These are phyloP conservation scores for Rusavskia elegans DNA, from an alignment of 495 filamentous ascomycete species.

Conservation along the genomic window DNA sequence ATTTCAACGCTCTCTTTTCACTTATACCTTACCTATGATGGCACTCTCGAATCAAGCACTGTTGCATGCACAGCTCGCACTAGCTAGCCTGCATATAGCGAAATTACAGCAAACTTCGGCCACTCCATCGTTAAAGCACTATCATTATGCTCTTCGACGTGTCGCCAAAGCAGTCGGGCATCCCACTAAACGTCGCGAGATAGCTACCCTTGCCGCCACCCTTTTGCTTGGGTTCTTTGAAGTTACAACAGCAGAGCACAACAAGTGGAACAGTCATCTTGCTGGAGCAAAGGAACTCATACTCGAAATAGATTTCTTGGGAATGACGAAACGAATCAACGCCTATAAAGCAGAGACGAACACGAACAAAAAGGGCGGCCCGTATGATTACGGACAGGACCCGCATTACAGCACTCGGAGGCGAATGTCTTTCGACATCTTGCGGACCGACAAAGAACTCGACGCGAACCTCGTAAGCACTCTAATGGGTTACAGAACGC, in stretches of 20 bases:
- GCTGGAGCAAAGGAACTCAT: constrained; percentile 71
- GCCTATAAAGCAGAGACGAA: constrained; percentile 20
- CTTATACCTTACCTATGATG: constrained; percentile 71
- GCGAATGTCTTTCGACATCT: constrained; percentile 15
- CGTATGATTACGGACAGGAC: constrained; percentile 1
- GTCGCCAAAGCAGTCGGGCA: constrained; percentile 60
- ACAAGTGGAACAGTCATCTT: constrained; percentile 89
- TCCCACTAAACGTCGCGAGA: constrained; percentile 51
- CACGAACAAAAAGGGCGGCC: constrained; percentile 2
- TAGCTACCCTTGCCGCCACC: constrained; percentile 74
- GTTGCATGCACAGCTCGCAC: constrained; percentile 79
- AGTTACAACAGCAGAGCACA: constrained; percentile 84
- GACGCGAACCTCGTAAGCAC: constrained; percentile 27
- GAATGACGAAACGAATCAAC: constrained; percentile 55
- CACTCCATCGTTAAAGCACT: constrained; percentile 78
- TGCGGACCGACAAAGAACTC: constrained; percentile 25
- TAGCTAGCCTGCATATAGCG: constrained; percentile 78
- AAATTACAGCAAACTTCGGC: constrained; percentile 55
- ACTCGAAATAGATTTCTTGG: constrained; percentile 62
- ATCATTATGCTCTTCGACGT: constrained; percentile 68
- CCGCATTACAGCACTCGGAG: neutral
- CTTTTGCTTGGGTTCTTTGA: constrained; percentile 88
- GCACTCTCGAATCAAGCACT: constrained; percentile 72
- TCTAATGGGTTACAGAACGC: constrained; percentile 27
- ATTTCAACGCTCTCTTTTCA: constrained; percentile 69